These are phyloP conservation scores for Cruciata laevipes DNA, from an alignment of 257 asterid species.

Conservation along the genomic window DNA sequence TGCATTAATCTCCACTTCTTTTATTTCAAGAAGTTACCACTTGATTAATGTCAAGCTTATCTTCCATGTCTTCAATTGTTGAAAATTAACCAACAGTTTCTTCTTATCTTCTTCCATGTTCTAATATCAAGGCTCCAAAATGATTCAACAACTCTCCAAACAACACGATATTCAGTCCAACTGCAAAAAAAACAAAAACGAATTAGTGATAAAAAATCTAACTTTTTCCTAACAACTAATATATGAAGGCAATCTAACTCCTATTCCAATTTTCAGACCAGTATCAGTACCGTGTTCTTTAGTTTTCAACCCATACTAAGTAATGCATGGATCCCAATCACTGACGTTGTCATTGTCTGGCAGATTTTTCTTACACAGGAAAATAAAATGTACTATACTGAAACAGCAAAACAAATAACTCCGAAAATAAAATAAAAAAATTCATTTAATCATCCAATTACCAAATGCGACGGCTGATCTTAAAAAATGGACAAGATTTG, in stretches of 20 bases:
- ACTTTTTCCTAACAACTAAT: neutral
- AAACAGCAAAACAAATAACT: neutral
- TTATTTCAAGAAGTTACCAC: too few relatives aligned
- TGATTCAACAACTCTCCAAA: neutral
- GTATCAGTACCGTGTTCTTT: neutral
- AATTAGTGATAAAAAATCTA: neutral
- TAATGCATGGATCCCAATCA: neutral
- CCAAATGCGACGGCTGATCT: neutral
- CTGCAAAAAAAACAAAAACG: neutral
- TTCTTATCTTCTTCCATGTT: conserved; percentile 48
- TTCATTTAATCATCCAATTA: neutral
- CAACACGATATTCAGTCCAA: neutral
- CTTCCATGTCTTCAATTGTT: too few relatives aligned
- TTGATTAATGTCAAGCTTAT: too few relatives aligned
- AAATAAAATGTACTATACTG: neutral
- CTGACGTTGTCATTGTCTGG: neutral
- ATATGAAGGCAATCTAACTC: neutral
- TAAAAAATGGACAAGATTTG: neutral
- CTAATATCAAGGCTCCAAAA: conserved; percentile 1
- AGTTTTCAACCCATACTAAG: neutral
- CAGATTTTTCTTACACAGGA: neutral
- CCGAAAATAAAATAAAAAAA: too few relatives aligned
- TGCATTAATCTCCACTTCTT: too few relatives aligned
- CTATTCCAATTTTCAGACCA: neutral
- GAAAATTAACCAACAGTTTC: too few relatives aligned